Evolutionary conservation across 164 flowering plant species (phyloP), one percentile per base, ranked within the genome.

Genomic region (Vitis riparia): DNA sequence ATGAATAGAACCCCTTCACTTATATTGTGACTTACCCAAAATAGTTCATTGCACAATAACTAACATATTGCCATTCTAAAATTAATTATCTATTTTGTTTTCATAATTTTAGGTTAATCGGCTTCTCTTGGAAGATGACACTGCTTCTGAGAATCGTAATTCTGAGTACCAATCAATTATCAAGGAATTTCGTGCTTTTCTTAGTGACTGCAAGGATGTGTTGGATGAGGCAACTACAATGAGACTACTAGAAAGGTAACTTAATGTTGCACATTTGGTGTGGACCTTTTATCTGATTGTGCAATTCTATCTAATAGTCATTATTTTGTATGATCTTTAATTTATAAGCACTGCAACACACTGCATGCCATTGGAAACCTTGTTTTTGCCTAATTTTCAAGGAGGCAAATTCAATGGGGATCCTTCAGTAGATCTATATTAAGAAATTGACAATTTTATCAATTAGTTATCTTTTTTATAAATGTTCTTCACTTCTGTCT

Each of bases 211-310:
- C 80, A 96, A 96, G 80, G 97, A 91, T 82, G 98, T 96, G 51
- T 81, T 96, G 81, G 99, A 96, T 86, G 99, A 96, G 80, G 92
- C 90, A 70, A 96, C 98, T 55, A 91, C 98, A 55, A 88, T 96
- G 95, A 93, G 69, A 80, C 89, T 96, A 62, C 74, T 96, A 68
- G 94, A 93, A 75, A 96, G 99, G 99, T 96, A 71, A 65, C 76
- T 51, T 16, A 60, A 13, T 50, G 17, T 55, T 37, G 6, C 44
- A 37, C 44, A 37, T 37, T 37, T 37, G 44, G 44, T 37, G 44
- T 37, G 44, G 44, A 37, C 44, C 44, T 6, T 0, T 37, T 37
- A 37, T 37, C 44, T 37, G 44, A 37, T 37, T 37, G 44, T 37
- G 44, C 44, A 37, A 37, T 37, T 37, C 44, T 37, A 6, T 37